A percentile compares a stretch with the other conserved stretches of the same genome.
Evolutionary conservation across 2,329 filamentous ascomycete genomes (phyloP).

Genomic region (Nectriaceae sp.): DNA sequence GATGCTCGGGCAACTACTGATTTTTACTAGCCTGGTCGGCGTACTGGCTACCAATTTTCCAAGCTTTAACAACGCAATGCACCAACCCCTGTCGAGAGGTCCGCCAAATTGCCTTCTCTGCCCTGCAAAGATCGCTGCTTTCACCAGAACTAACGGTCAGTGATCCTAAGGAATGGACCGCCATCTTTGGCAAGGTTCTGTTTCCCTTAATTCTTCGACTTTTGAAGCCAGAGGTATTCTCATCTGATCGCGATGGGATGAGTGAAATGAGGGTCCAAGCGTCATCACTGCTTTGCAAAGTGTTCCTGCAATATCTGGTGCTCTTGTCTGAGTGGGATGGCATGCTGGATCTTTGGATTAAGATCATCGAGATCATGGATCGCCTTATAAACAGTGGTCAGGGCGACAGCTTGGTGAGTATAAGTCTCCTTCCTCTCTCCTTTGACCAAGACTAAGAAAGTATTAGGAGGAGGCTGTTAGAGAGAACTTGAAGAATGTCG

Average conservation of each 20-base stretch:
- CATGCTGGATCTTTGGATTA: constrained; percentile 88
- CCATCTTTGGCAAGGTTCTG: constrained; percentile 90
- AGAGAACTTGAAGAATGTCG: constrained; percentile 93
- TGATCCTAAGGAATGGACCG: constrained; percentile 88
- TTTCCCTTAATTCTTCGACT: constrained; percentile 88
- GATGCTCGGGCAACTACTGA: constrained; percentile 12
- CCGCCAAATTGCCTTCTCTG: constrained; percentile 82
- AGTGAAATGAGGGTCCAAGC: constrained; percentile 91
- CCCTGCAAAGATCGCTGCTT: constrained; percentile 81
- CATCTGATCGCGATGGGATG: constrained; percentile 89
- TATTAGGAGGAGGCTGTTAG: constrained; percentile 89
- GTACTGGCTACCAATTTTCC: constrained; percentile 96
- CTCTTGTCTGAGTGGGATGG: constrained; percentile 82
- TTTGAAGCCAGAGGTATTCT: constrained; percentile 92
- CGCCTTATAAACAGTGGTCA: constrained; percentile 94
- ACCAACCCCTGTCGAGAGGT: constrained; percentile 94
- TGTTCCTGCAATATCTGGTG: constrained; percentile 91
- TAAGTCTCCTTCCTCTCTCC: neutral
- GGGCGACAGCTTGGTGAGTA: constrained; percentile 79
- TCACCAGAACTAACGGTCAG: constrained; percentile 81
- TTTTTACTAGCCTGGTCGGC: constrained; percentile 82
- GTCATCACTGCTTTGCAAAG: constrained; percentile 88
- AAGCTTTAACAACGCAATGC: constrained; percentile 84
- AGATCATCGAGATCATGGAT: constrained; percentile 93
- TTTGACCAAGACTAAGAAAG: constrained; percentile 7